These are phyloP conservation scores for Jamesozyma hellenica DNA, from an alignment of 805 yeast species.

Conservation along the genomic window DNA sequence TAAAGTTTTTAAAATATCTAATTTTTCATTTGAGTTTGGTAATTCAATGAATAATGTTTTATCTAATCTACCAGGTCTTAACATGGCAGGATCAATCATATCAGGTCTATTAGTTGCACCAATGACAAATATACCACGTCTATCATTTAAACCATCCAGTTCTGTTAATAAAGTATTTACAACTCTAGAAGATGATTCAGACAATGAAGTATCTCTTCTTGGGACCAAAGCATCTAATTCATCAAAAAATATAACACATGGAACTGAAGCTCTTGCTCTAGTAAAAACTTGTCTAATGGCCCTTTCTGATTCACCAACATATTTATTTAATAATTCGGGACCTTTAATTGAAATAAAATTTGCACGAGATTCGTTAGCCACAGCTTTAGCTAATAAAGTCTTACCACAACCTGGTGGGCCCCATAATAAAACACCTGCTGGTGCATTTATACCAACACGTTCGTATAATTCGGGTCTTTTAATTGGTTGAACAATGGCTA, in stretches of 20 bases:
- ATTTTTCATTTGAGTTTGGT: slow-evolving; percentile 68
- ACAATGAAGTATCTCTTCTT: slow-evolving; percentile 74
- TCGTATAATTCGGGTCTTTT: slow-evolving; percentile 82
- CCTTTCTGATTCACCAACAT: slow-evolving; percentile 92
- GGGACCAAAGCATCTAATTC: slow-evolving; percentile 96
- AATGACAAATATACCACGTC: slow-evolving; percentile 86
- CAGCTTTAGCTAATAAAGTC: slow-evolving; percentile 91
- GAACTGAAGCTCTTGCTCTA: slow-evolving; percentile 85
- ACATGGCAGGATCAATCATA: slow-evolving; percentile 96
- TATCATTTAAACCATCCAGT: slow-evolving; percentile 85
- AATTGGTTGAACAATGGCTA: slow-evolving; percentile 97
- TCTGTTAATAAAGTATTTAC: slow-evolving; percentile 92
- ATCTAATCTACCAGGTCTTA: slow-evolving; percentile 92
- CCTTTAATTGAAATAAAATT: slow-evolving; percentile 94
- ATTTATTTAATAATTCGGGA: slow-evolving; percentile 87
- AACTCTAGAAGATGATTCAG: slow-evolving; percentile 86
- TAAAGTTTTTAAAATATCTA: slow-evolving; percentile 72
- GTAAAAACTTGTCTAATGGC: slow-evolving; percentile 89
- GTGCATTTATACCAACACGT: slow-evolving; percentile 89
- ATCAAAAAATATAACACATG: slow-evolving; percentile 91
- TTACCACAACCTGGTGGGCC: slow-evolving; percentile 99
- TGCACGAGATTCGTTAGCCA: slow-evolving; percentile 93
- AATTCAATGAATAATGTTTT: slow-evolving; percentile 85
- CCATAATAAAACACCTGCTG: slow-evolving; percentile 95
- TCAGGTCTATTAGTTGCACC: slow-evolving; percentile 98